A percentile compares a stretch with the other conserved stretches of the same genome.
Conservation (phyloP, 1,139 yeast species). For the Blastobotrys apis region DNA sequence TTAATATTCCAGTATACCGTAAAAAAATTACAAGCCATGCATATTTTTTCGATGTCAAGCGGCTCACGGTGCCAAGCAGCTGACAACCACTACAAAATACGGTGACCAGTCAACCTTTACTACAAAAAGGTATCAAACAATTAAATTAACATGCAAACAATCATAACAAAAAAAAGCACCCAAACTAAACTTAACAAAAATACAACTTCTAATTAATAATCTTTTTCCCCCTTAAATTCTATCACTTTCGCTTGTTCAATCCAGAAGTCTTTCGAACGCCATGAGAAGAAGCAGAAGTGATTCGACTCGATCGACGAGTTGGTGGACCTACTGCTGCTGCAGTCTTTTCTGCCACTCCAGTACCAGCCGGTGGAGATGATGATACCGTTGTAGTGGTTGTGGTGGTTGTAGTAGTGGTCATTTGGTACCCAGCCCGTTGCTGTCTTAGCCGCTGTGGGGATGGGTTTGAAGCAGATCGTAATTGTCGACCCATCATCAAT, state of each 20-base stretch:
- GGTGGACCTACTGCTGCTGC: background rate
- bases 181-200: background rate
- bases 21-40: too few relatives aligned
- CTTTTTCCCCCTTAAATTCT: background rate
- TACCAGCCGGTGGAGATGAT: slow-evolving; percentile 19
- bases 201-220: background rate
- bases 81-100: too few relatives aligned
- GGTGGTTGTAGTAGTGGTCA: slow-evolving; percentile 25
- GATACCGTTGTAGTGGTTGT: slow-evolving; percentile 24
- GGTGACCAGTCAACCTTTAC: too few relatives aligned
- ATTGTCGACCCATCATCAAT: slow-evolving; percentile 23
- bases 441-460: slow-evolving; percentile 21
- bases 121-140: too few relatives aligned
- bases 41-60: too few relatives aligned
- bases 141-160: background rate
- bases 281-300: slow-evolving; percentile 18
- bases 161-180: background rate
- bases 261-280: slow-evolving; percentile 22
- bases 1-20: too few relatives aligned
- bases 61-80: too few relatives aligned
- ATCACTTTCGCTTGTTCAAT: slow-evolving; percentile 6
- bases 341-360: slow-evolving; percentile 13
- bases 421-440: slow-evolving; percentile 19
- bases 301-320: slow-evolving; percentile 23
- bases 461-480: slow-evolving; percentile 26